Evolutionary conservation across 164 flowering plant species (phyloP).

Genomic region (Vitis cinerea): DNA sequence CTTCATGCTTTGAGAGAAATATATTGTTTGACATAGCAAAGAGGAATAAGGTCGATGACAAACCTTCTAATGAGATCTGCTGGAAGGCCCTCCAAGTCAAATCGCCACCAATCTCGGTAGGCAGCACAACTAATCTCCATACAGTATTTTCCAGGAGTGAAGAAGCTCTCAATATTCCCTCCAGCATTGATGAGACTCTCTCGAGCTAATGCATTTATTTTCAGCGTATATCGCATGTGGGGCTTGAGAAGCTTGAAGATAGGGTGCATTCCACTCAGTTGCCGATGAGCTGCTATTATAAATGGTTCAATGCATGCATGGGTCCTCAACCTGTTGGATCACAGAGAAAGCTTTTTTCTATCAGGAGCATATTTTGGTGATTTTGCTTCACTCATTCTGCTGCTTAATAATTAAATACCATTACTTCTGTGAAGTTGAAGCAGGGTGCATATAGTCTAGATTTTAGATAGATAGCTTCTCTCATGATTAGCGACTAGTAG

Average conservation of each 20-base stretch:
- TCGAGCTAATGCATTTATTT: constrained; percentile 84
- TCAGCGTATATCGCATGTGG: constrained; percentile 92
- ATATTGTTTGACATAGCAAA: no score
- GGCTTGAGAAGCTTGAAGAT: constrained; percentile 88
- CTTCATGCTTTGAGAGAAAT: no score
- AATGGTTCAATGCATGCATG: constrained; percentile 90
- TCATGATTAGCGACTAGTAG: no score
- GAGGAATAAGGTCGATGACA: no score
- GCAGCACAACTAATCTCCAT: constrained; percentile 93
- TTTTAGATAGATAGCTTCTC: no score
- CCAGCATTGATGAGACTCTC: constrained; percentile 70
- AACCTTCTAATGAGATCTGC: constrained; percentile 88
- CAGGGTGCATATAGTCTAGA: no score
- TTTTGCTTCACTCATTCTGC: no score
- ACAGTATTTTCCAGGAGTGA: constrained; percentile 77
- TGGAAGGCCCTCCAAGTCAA: constrained; percentile 82
- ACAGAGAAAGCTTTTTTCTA: no score
- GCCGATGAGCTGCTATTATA: constrained; percentile 87
- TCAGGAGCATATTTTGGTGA: no score
- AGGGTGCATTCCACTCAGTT: constrained; percentile 92
- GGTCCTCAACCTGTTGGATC: constrained; percentile 61
- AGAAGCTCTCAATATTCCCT: constrained; percentile 87
- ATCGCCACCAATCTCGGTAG: constrained; percentile 69
- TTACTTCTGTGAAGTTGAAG: no score
- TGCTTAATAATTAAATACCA: no score